Conservation (phyloP, 768 basidiomycete species). For the Suillus paluster region DNA sequence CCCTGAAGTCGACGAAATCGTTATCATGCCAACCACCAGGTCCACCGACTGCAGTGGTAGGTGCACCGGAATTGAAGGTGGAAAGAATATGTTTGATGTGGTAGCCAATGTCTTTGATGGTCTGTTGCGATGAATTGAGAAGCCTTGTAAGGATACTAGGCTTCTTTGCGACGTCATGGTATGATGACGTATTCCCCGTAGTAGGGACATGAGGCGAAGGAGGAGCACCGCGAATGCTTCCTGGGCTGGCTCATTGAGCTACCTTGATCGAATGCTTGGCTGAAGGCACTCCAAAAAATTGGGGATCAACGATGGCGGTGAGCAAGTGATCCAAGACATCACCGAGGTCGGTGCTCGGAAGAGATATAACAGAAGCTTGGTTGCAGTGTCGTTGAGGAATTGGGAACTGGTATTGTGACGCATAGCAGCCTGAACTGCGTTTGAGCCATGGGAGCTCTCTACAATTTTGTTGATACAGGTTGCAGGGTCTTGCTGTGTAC, state of each 20-base stretch:
- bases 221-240: slow-evolving; percentile 53
- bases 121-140: slow-evolving; percentile 26
- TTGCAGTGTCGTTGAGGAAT: slow-evolving; percentile 49
- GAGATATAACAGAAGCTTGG: slow-evolving; percentile 43
- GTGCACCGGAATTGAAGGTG: slow-evolving; percentile 25
- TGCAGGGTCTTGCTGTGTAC: slow-evolving; percentile 40
- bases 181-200: slow-evolving; percentile 35
- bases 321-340: slow-evolving; percentile 44
- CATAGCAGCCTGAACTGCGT: slow-evolving; percentile 45
- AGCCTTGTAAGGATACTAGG: slow-evolving; percentile 30
- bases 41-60: slow-evolving; percentile 22
- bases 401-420: slow-evolving; percentile 37
- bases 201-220: slow-evolving; percentile 50
- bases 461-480: slow-evolving; percentile 43
- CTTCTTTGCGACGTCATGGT: slow-evolving; percentile 44
- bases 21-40: slow-evolving; percentile 76
- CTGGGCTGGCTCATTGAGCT: slow-evolving; percentile 40
- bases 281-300: slow-evolving; percentile 51
- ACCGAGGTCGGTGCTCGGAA: slow-evolving; percentile 46
- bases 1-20: slow-evolving; percentile 61
- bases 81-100: slow-evolving; percentile 46
- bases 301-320: slow-evolving; percentile 50
- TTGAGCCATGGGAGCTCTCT: slow-evolving; percentile 39
- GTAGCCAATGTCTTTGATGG: slow-evolving; percentile 34
- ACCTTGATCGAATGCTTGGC: slow-evolving; percentile 37